These are phyloP conservation scores for Chaetomium sp. DNA, from an alignment of 2,329 filamentous ascomycete species.

Conservation along the genomic window DNA sequence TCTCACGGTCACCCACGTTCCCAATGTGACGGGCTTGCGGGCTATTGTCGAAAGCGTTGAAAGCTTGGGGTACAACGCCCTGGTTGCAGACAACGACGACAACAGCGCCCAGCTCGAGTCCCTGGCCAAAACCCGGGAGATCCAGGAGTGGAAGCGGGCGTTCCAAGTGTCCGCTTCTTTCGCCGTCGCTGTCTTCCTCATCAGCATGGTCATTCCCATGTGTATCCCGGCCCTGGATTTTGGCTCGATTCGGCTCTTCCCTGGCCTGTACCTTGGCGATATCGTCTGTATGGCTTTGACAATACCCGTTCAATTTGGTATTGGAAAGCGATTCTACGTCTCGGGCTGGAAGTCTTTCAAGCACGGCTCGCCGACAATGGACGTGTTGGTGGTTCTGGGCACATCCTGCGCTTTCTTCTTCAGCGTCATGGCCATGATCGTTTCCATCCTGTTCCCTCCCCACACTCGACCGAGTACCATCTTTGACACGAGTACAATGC, in stretches of 20 bases:
- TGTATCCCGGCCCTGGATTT: conserved; percentile 68
- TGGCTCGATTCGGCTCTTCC: conserved; percentile 58
- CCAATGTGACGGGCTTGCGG: conserved; percentile 68
- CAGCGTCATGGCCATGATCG: conserved; percentile 77
- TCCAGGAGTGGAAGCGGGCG: conserved; percentile 81
- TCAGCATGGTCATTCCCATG: conserved; percentile 95
- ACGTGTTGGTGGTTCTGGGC: conserved; percentile 87
- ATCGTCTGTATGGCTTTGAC: conserved; percentile 77
- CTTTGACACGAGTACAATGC: conserved; percentile 97
- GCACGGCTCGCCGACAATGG: conserved; percentile 93
- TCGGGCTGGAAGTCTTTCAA: conserved; percentile 91
- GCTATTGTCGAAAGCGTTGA: conserved; percentile 78
- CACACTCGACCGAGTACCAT: conserved; percentile 80
- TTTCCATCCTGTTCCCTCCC: conserved; percentile 68
- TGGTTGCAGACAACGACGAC: conserved; percentile 86
- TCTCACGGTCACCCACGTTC: conserved; percentile 66
- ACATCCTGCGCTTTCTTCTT: conserved; percentile 97
- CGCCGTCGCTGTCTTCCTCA: conserved; percentile 81
- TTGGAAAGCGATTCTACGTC: conserved; percentile 87
- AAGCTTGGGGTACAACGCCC: conserved; percentile 74
- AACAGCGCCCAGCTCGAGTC: conserved; percentile 96
- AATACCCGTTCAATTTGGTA: conserved; percentile 90
- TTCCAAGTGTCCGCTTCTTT: conserved; percentile 74
- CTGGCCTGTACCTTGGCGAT: conserved; percentile 83
- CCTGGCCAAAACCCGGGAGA: conserved; percentile 91